Conservation (phyloP, 1,284 basidiomycete genomes). For the Abortiporus biennis region DNA sequence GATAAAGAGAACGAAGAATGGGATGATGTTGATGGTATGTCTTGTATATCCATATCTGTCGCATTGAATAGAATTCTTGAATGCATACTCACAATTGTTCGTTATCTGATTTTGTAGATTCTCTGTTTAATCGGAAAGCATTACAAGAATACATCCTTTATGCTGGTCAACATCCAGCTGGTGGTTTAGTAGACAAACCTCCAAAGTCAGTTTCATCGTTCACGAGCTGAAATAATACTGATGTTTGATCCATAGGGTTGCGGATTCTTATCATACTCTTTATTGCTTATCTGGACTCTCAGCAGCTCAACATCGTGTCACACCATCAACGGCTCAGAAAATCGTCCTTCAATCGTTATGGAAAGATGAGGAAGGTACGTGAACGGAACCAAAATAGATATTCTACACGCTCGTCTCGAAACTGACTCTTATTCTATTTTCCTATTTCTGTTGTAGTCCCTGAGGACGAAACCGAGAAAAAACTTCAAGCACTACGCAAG, state of each 20-base stretch:
- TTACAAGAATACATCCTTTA: constrained; percentile 87
- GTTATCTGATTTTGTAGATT: constrained; percentile 32
- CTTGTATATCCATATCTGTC: constrained; percentile 5
- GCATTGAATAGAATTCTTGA: no score
- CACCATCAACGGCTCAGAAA: constrained; percentile 39
- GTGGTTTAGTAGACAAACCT: constrained; percentile 93
- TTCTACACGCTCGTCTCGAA: not conserved
- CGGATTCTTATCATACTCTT: constrained; percentile 89
- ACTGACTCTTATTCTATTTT: not conserved
- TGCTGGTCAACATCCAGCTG: constrained; percentile 79
- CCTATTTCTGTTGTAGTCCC: not conserved
- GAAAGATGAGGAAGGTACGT: constrained; percentile 30
- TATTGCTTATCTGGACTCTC: constrained; percentile 91
- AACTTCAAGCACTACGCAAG: constrained; percentile 33
- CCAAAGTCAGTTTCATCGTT: constrained; percentile 57
- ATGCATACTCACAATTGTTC: not conserved
- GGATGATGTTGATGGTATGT: constrained; percentile 61
- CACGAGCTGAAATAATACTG: not conserved
- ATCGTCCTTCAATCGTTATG: constrained; percentile 39
- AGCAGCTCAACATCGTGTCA: constrained; percentile 75
- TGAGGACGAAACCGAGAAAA: constrained; percentile 6
- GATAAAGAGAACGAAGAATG: constrained; percentile 38
- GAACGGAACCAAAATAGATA: not conserved
- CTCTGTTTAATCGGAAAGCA: constrained; percentile 53
- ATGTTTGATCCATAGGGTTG: constrained; percentile 34